These are phyloP conservation scores for Lactifluus volemus DNA, from an alignment of 768 basidiomycete species.

Conservation along the genomic window DNA sequence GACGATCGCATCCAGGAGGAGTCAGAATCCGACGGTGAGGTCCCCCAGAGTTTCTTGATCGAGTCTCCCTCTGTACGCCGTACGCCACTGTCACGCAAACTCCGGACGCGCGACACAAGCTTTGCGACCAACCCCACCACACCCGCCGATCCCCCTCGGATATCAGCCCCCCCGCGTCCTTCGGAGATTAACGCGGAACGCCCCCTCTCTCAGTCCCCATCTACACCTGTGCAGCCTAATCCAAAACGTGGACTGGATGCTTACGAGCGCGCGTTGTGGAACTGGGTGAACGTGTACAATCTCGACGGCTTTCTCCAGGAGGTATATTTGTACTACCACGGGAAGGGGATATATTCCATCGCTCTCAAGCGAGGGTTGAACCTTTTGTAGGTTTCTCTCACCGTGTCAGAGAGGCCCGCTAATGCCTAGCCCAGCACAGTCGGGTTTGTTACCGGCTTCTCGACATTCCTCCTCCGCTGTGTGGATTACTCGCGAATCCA, in stretches of 20 bases:
- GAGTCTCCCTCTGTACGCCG: conserved; percentile 42
- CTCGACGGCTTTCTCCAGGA: conserved; percentile 93
- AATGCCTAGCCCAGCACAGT: conserved; percentile 60
- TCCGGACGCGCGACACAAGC: conserved; percentile 29
- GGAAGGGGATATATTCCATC: conserved; percentile 95
- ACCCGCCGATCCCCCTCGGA: conserved; percentile 31
- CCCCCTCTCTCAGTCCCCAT: conserved; percentile 18
- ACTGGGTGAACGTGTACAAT: conserved; percentile 98
- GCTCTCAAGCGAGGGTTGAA: conserved; percentile 87
- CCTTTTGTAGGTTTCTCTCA: conserved; percentile 62
- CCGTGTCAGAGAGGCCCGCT: conserved; percentile 21
- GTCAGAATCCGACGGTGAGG: conserved; percentile 73
- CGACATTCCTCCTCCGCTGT: conserved; percentile 91
- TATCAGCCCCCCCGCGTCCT: conserved; percentile 55
- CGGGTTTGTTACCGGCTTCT: conserved; percentile 97
- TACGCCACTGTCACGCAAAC: conserved; percentile 26
- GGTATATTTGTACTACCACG: conserved; percentile 92
- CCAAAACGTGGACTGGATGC: conserved; percentile 67
- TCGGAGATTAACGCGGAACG: conserved; percentile 47
- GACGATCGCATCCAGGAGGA: conserved; percentile 52
- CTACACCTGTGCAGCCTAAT: conserved; percentile 27
- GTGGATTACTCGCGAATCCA: conserved; percentile 83
- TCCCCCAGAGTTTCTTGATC: conserved; percentile 80
- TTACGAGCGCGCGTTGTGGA: conserved; percentile 91
- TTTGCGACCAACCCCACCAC: background rate